A percentile compares a stretch with the other conserved stretches of the same genome.
These are phyloP conservation scores for Zalerion maritima DNA, from an alignment of 495 filamentous ascomycete genomes.

Conservation along the genomic window DNA sequence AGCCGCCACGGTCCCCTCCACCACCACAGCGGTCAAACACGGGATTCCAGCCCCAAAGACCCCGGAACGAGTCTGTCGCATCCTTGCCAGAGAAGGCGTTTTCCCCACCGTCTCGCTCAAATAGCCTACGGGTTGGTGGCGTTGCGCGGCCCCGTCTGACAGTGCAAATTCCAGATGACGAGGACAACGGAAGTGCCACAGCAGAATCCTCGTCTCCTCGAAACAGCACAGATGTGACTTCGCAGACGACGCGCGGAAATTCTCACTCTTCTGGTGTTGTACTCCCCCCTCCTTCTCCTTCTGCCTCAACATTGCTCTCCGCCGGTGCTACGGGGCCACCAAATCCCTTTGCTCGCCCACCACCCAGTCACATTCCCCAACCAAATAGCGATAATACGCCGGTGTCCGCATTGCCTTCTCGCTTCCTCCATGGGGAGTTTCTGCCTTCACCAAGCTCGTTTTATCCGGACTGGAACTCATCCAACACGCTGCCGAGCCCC, in stretches of 20 bases:
- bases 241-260: constrained; percentile 30
- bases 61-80: constrained; percentile 36
- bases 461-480: constrained; percentile 83
- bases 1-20: constrained; percentile 33
- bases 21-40: constrained; percentile 31
- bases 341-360: constrained; percentile 86
- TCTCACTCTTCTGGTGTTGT: constrained; percentile 52
- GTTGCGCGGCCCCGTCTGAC: constrained; percentile 68
- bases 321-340: constrained; percentile 86
- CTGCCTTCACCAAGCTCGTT: constrained; percentile 81
- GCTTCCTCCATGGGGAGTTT: constrained; percentile 73
- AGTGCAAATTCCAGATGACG: constrained; percentile 87
- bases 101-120: constrained; percentile 61
- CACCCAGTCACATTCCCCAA: too few species aligned
- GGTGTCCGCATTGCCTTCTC: constrained; percentile 88
- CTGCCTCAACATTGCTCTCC: constrained; percentile 67
- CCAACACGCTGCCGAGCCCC: constrained; percentile 77
- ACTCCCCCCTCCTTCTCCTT: constrained; percentile 86
- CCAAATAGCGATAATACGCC: constrained; percentile 59
- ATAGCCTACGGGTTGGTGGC: constrained; percentile 44
- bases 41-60: constrained; percentile 21
- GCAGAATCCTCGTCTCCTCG: constrained; percentile 58
- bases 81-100: constrained; percentile 39
- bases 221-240: constrained; percentile 40
- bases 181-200: constrained; percentile 64